Evolutionary conservation across 345 rosid species (phyloP).

Genomic region (Excoecaria agallocha): DNA sequence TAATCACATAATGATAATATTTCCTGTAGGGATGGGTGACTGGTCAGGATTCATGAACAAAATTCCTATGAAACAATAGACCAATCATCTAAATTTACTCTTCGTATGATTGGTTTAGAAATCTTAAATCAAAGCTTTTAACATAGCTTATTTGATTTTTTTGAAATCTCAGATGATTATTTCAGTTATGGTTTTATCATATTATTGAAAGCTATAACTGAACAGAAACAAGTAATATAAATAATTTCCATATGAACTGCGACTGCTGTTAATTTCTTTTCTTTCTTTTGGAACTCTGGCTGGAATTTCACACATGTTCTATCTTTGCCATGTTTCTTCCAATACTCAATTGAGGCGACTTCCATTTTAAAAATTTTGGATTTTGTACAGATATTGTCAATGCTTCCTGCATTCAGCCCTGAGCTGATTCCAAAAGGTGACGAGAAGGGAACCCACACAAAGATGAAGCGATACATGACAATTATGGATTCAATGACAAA

Average conservation of each 20-base stretch:
- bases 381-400: conserved; percentile 61
- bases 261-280: too few species aligned
- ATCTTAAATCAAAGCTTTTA: not conserved
- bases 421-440: conserved; percentile 89
- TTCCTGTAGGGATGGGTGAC: conserved; percentile 73
- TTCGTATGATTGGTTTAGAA: too few species aligned
- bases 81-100: conserved; percentile 38
- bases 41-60: conserved; percentile 93
- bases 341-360: too few species aligned
- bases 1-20: not conserved
- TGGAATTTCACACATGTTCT: too few species aligned
- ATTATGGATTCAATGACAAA: conserved; percentile 98
- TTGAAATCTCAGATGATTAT: not conserved
- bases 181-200: too few species aligned
- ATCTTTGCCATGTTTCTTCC: too few species aligned
- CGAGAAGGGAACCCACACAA: conserved; percentile 89
- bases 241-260: too few species aligned
- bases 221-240: too few species aligned
- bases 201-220: too few species aligned
- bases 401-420: conserved; percentile 79
- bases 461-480: conserved; percentile 85
- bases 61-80: conserved; percentile 90
- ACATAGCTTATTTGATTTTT: not conserved
- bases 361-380: too few species aligned
- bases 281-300: too few species aligned